Evolutionary conservation across 768 basidiomycete species (phyloP).

Genomic region (Serendipita sp.): DNA sequence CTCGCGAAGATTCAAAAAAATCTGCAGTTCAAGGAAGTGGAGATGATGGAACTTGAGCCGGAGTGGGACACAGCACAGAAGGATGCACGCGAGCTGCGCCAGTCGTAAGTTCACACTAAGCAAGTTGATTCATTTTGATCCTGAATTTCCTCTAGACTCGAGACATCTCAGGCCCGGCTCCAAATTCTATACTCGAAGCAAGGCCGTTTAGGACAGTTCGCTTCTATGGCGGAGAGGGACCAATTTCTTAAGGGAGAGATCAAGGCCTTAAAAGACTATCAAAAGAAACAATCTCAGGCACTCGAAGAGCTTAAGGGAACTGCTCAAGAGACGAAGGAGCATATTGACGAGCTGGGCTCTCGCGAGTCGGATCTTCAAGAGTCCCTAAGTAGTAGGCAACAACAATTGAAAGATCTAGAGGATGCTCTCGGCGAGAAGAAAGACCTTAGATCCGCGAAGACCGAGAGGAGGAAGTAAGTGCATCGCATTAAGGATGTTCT

Average conservation of each 20-base stretch:
- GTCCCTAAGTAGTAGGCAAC: slow-evolving; percentile 50
- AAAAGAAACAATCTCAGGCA: slow-evolving; percentile 34
- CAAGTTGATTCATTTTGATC: not conserved
- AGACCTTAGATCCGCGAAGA: slow-evolving; percentile 49
- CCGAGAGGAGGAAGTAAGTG: slow-evolving; percentile 59
- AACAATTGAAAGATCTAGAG: slow-evolving; percentile 36
- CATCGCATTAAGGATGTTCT: not conserved
- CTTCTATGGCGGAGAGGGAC: slow-evolving; percentile 71
- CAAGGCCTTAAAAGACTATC: slow-evolving; percentile 43
- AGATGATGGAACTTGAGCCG: slow-evolving; percentile 49
- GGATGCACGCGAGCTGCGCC: slow-evolving; percentile 31
- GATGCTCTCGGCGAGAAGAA: slow-evolving; percentile 47
- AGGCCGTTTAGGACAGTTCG: slow-evolving; percentile 73
- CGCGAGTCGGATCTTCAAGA: slow-evolving; percentile 40
- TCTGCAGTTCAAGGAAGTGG: slow-evolving; percentile 45
- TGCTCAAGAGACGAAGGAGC: slow-evolving; percentile 29
- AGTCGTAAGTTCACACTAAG: not conserved
- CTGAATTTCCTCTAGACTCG: slow-evolving; percentile 27
- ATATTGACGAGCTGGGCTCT: slow-evolving; percentile 41
- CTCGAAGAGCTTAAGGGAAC: slow-evolving; percentile 38
- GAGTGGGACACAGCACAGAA: slow-evolving; percentile 46
- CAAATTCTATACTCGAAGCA: slow-evolving; percentile 76
- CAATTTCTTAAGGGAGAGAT: slow-evolving; percentile 70
- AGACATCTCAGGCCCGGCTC: slow-evolving; percentile 55
- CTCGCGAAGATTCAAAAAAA: slow-evolving; percentile 41